phyloP scores from a whole-genome alignment of 73 alveolate genomes.

The Paramecium bursaria region DNA sequence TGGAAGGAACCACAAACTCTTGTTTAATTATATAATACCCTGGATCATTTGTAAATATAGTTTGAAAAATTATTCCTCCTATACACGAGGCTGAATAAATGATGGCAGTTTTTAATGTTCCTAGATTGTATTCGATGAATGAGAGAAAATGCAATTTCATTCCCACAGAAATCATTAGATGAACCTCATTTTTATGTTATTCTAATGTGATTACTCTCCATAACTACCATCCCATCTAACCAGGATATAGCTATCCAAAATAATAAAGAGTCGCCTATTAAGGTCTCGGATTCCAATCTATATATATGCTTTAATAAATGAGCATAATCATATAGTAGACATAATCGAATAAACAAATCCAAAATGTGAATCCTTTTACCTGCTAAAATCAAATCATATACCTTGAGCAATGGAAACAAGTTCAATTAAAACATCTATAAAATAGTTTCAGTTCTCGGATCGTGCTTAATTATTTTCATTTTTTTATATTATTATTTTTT shows the following conservation, averaged over 20 bases:
- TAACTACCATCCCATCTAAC: no score
- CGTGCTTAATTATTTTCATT: not conserved
- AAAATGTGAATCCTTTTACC: not conserved
- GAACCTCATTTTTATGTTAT: not conserved
- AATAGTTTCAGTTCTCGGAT: not conserved
- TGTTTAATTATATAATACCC: not conserved
- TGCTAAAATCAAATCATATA: no score
- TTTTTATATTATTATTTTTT: no score
- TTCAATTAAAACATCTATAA: not conserved
- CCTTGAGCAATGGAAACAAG: not conserved
- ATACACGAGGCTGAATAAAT: not conserved
- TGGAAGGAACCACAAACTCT: not conserved
- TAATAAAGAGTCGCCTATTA: not conserved
- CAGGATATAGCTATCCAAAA: not conserved
- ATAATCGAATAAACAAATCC: not conserved
- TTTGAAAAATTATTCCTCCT: not conserved
- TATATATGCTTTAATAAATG: no score
- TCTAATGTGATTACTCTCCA: not conserved
- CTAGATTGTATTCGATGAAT: not conserved
- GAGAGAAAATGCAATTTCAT: not conserved
- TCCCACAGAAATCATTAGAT: not conserved
- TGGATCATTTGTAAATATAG: not conserved
- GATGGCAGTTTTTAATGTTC: not conserved
- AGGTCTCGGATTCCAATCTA: not conserved
- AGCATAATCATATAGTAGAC: not conserved